Conservation (phyloP, 441 rosid genomes). For the Brassica hybrid region DNA sequence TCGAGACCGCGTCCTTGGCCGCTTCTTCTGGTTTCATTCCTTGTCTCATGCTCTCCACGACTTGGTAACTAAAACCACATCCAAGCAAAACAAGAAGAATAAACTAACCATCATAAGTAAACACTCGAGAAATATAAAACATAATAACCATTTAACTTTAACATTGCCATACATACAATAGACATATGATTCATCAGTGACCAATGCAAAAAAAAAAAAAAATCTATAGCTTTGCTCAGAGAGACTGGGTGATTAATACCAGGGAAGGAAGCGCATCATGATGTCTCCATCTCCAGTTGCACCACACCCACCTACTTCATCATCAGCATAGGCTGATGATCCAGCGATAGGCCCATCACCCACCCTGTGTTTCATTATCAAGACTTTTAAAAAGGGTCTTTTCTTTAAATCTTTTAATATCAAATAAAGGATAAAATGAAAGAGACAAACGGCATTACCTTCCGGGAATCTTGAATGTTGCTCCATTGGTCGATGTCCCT, state of each 20-base stretch:
- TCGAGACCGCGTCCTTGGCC: slow-evolving; percentile 75
- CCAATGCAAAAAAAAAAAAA: background rate
- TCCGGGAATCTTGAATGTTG: too few relatives aligned
- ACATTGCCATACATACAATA: background rate
- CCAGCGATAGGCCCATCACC: slow-evolving; percentile 95
- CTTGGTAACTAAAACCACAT: slow-evolving; percentile 72
- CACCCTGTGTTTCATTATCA: slow-evolving; percentile 55
- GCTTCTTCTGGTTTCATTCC: slow-evolving; percentile 85
- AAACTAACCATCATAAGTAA: background rate
- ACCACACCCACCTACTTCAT: slow-evolving; percentile 94
- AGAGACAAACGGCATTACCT: too few relatives aligned
- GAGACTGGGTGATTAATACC: slow-evolving; percentile 51
- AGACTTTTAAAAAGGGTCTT: background rate
- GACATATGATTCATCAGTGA: background rate
- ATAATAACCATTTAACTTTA: background rate
- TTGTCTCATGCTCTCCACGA: slow-evolving; percentile 88
- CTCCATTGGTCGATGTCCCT: too few relatives aligned
- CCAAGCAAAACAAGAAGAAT: background rate
- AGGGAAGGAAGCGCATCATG: slow-evolving; percentile 97
- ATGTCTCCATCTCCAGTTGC: slow-evolving; percentile 96
- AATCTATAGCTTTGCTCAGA: background rate
- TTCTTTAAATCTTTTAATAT: background rate
- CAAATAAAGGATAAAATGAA: background rate
- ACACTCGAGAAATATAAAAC: background rate
- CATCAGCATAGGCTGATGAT: slow-evolving; percentile 84